Percentiles rank a stretch among this genome's conserved stretches.
phyloP scores from a whole-genome alignment of 768 basidiomycete species.

The Leccinum obscurum region DNA sequence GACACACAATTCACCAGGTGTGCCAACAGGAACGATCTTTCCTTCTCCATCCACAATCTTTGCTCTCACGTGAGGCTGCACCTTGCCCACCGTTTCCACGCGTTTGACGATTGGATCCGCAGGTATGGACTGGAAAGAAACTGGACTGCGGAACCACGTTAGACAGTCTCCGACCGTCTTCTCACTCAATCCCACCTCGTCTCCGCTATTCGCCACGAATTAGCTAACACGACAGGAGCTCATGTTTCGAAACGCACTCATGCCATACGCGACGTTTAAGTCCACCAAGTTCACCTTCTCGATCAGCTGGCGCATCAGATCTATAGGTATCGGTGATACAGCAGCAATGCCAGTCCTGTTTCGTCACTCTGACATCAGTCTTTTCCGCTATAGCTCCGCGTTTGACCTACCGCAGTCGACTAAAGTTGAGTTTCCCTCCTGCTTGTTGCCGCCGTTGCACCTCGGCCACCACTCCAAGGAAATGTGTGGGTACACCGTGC shows the following conservation, averaged over 20 bases:
- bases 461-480: slow-evolving; percentile 71
- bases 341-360: slow-evolving; percentile 79
- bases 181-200: slow-evolving; percentile 47
- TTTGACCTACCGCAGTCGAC: slow-evolving; percentile 49
- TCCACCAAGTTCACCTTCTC: slow-evolving; percentile 64
- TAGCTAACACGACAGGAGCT: background rate
- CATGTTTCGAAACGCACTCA: slow-evolving; percentile 57
- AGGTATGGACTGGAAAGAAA: slow-evolving; percentile 78
- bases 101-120: slow-evolving; percentile 70
- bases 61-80: slow-evolving; percentile 76
- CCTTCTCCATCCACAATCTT: slow-evolving; percentile 64
- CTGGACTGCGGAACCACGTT: slow-evolving; percentile 50
- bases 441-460: slow-evolving; percentile 51
- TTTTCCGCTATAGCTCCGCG: too few species aligned
- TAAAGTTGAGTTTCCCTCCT: slow-evolving; percentile 49
- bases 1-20: slow-evolving; percentile 71
- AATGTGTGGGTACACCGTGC: slow-evolving; percentile 87
- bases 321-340: slow-evolving; percentile 76
- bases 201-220: slow-evolving; percentile 50
- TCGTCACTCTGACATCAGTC: background rate
- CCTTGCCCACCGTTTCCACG: slow-evolving; percentile 78
- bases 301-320: slow-evolving; percentile 75
- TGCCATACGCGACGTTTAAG: slow-evolving; percentile 79
- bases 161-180: background rate
- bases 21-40: slow-evolving; percentile 64